These are phyloP conservation scores for Asterionellopsis glacialis DNA, from an alignment of 108 stramenopile species.

Conservation along the genomic window DNA sequence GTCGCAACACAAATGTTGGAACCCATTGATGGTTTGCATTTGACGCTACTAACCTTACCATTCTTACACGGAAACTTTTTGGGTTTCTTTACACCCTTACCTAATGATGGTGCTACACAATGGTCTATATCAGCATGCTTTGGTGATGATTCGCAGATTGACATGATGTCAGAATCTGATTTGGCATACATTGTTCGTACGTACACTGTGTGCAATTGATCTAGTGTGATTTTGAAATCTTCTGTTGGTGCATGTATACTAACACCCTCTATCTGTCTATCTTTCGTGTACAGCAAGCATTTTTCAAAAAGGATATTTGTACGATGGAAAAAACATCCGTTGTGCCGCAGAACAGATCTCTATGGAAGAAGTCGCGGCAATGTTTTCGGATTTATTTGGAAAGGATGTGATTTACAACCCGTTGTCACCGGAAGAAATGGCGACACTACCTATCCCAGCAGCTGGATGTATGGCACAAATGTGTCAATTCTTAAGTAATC, in stretches of 20 bases:
- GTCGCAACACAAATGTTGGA: constrained; percentile 26
- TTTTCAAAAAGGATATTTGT: constrained; percentile 18
- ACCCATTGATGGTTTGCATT: constrained; percentile 29
- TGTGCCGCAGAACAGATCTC: constrained; percentile 35
- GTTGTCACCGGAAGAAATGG: constrained; percentile 40
- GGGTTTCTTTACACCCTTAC: constrained; percentile 44
- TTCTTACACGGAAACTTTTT: constrained; percentile 56
- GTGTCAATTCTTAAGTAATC: constrained; percentile 47
- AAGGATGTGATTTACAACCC: constrained; percentile 69
- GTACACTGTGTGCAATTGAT: constrained; percentile 3
- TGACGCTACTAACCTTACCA: constrained; percentile 45
- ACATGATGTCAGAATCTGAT: constrained; percentile 47
- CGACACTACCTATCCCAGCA: constrained; percentile 28
- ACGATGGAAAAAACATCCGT: constrained; percentile 32
- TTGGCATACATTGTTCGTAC: constrained; percentile 38
- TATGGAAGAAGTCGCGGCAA: constrained; percentile 45
- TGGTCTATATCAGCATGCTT: constrained; percentile 51
- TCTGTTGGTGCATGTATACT: too few relatives aligned
- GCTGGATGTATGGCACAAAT: constrained; percentile 53
- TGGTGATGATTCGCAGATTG: constrained; percentile 36
- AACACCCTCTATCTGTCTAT: too few relatives aligned
- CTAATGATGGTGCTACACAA: constrained; percentile 35
- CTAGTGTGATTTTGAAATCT: too few relatives aligned
- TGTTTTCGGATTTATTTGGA: constrained; percentile 52
- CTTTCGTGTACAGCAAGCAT: constrained; percentile 25